These are phyloP conservation scores for Aurantiochytrium sp. DNA, from an alignment of 108 stramenopile species.

Conservation along the genomic window DNA sequence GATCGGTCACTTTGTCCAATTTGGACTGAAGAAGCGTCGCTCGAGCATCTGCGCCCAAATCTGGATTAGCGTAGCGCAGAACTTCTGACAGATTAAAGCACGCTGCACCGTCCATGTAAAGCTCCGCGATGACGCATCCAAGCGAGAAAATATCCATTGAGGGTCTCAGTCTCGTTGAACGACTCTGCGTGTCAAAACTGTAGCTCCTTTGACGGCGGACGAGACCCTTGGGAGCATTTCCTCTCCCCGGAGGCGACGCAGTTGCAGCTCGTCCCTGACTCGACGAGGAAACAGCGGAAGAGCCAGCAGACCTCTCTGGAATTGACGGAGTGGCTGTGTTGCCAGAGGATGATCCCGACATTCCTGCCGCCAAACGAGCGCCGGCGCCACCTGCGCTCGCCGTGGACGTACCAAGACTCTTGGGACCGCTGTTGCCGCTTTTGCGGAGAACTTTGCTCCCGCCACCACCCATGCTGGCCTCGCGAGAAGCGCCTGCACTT, in stretches of 20 bases:
- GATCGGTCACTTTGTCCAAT: conserved; percentile 72
- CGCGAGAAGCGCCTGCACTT: too few species aligned
- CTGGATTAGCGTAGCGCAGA: conserved; percentile 32
- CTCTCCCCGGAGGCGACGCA: background rate
- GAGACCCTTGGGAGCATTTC: background rate
- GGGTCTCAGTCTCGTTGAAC: conserved; percentile 45
- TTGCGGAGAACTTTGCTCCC: too few species aligned
- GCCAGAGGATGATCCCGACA: too few species aligned
- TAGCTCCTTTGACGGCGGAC: background rate
- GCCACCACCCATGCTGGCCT: too few species aligned
- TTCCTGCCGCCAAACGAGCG: too few species aligned
- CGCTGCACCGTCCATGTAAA: conserved; percentile 80
- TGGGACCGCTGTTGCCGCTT: too few species aligned
- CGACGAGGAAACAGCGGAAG: too few species aligned
- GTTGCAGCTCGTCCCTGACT: too few species aligned
- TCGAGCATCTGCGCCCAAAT: background rate
- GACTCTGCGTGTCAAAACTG: background rate
- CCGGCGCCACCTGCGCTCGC: too few species aligned
- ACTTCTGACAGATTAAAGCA: conserved; percentile 74
- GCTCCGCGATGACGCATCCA: conserved; percentile 87
- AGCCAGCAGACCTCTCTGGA: too few species aligned
- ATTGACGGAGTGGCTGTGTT: too few species aligned
- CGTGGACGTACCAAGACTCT: too few species aligned
- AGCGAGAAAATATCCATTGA: conserved; percentile 95
- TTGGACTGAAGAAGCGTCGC: conserved; percentile 53